Percentiles rank a stretch among this genome's conserved stretches.
Conservation (phyloP, 768 basidiomycete species). For the Lactarius indigo region DNA sequence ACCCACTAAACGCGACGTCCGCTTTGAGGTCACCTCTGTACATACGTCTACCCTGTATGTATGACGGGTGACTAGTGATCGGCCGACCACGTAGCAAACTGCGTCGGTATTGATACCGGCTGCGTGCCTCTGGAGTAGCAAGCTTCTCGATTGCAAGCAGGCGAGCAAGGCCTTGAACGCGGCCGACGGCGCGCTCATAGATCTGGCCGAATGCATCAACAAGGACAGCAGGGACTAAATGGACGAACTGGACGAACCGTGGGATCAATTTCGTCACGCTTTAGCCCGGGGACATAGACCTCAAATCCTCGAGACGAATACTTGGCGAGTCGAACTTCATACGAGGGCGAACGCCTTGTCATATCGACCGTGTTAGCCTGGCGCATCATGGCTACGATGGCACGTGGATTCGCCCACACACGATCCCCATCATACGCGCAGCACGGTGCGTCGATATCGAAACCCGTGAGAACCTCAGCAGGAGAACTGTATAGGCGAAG, state of each 20-base stretch:
- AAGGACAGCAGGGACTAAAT: not conserved
- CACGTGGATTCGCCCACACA: constrained; percentile 59
- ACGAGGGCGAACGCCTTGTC: constrained; percentile 60
- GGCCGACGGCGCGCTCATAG: constrained; percentile 54
- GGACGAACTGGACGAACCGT: constrained; percentile 38
- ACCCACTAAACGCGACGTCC: constrained; percentile 37
- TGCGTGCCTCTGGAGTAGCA: constrained; percentile 41
- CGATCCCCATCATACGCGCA: constrained; percentile 51
- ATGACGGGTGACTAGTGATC: constrained; percentile 10
- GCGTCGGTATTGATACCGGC: constrained; percentile 45
- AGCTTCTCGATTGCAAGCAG: constrained; percentile 61
- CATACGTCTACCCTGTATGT: constrained; percentile 30
- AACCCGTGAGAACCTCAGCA: constrained; percentile 63
- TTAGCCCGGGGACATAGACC: constrained; percentile 51
- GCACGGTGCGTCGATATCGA: constrained; percentile 64
- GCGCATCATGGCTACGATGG: constrained; percentile 61
- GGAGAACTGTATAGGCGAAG: constrained; percentile 61
- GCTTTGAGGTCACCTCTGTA: constrained; percentile 57
- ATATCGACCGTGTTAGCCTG: constrained; percentile 62
- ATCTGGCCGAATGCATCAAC: constrained; percentile 38
- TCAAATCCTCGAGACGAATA: constrained; percentile 54
- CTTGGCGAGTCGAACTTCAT: constrained; percentile 60
- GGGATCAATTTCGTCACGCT: constrained; percentile 52
- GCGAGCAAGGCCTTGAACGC: constrained; percentile 57
- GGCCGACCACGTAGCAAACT: constrained; percentile 51